phyloP scores from a whole-genome alignment of 306 rosid species.

The Lathyrus sativus region DNA sequence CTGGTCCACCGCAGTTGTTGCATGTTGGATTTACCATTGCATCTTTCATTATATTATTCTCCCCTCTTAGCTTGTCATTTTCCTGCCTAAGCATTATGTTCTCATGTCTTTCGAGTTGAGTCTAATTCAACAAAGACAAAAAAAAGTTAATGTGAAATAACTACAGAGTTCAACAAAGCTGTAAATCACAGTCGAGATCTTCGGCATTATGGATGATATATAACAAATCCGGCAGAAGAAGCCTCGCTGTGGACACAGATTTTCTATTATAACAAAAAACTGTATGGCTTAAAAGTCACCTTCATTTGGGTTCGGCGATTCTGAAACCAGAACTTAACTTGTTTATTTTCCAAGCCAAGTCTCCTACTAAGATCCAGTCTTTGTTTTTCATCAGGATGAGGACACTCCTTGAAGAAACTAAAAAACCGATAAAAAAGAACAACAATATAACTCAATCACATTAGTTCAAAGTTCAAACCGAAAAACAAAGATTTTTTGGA shows the following conservation, averaged over 20 bases:
- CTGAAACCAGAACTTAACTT: conserved; percentile 99
- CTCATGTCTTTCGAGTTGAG: conserved; percentile 95
- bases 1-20: conserved; percentile 84
- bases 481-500: not conserved
- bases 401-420: conserved; percentile 93
- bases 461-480: not conserved
- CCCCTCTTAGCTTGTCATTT: conserved; percentile 88
- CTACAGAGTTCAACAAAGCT: not conserved
- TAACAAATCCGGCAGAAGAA: not conserved
- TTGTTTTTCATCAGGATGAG: conserved; percentile 98
- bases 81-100: conserved; percentile 83
- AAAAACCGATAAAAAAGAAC: not conserved
- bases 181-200: not conserved
- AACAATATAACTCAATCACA: conserved; percentile 25
- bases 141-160: conserved; percentile 20
- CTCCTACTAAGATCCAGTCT: conserved; percentile 78
- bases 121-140: conserved; percentile 52
- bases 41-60: conserved; percentile 84
- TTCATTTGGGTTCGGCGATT: conserved; percentile 95
- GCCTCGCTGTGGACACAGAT: not conserved
- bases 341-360: conserved; percentile 82
- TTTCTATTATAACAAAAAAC: not conserved
- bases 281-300: conserved; percentile 45
- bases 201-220: not conserved
- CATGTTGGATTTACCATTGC: conserved; percentile 80